These are phyloP conservation scores for Scedosporium apiospermum DNA, from an alignment of 2,329 filamentous ascomycete species.

Conservation along the genomic window DNA sequence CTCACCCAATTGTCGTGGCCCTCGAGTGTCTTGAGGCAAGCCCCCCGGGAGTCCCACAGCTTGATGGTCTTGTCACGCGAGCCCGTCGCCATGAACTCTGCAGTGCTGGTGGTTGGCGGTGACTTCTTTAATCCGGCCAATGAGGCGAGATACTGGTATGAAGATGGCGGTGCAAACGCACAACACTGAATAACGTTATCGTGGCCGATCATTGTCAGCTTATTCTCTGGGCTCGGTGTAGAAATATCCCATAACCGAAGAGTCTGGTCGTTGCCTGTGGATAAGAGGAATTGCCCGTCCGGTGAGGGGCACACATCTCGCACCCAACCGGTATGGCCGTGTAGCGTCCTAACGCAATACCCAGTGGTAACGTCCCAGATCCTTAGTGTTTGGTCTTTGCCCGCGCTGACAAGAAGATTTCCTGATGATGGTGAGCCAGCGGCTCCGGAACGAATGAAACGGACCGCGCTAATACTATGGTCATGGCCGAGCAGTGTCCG, in stretches of 20 bases:
- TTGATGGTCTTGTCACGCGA: slow-evolving; percentile 85
- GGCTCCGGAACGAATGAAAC: slow-evolving; percentile 69
- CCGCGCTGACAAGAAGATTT: slow-evolving; percentile 79
- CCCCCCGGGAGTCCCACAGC: slow-evolving; percentile 80
- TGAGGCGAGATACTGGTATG: slow-evolving; percentile 67
- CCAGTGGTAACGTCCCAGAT: slow-evolving; percentile 93
- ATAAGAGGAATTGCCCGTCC: slow-evolving; percentile 76
- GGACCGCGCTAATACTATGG: slow-evolving; percentile 79
- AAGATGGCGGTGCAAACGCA: slow-evolving; percentile 68
- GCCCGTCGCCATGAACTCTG: slow-evolving; percentile 84
- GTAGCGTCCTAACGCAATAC: slow-evolving; percentile 84
- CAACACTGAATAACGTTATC: slow-evolving; percentile 83
- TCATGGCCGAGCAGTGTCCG: slow-evolving; percentile 85
- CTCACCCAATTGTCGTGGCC: slow-evolving; percentile 96
- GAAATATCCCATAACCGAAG: slow-evolving; percentile 79
- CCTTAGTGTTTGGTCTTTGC: slow-evolving; percentile 71
- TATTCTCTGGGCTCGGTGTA: slow-evolving; percentile 57
- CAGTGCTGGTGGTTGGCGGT: slow-evolving; percentile 61
- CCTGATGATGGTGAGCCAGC: slow-evolving; percentile 54
- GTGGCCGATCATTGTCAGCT: slow-evolving; percentile 73
- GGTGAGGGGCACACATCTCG: slow-evolving; percentile 73
- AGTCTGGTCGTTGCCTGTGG: slow-evolving; percentile 73
- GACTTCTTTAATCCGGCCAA: slow-evolving; percentile 78
- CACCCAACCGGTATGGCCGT: slow-evolving; percentile 85
- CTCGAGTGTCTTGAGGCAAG: slow-evolving; percentile 70